Base-by-base conservation (phyloP, 2,329 filamentous ascomycete species). In the Ophiocordyceps camponoti-floridani region DNA sequence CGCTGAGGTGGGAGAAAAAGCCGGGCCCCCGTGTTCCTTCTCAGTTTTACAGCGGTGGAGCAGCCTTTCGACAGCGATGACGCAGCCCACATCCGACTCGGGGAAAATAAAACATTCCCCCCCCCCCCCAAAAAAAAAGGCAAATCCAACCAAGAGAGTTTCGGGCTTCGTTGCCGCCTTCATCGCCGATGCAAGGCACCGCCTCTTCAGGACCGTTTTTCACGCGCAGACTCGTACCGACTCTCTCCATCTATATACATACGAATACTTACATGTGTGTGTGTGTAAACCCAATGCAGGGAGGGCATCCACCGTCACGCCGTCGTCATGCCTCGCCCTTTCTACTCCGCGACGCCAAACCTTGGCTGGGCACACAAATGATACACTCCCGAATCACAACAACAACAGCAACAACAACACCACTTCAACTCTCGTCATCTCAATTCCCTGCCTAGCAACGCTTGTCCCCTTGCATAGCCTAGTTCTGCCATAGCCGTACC, bases 401-500 rank as follows among this genome's bases (percentile, higher is more conserved):
- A n/a, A n/a, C n/a, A n/a, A n/a, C n/a, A n/a, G n/a, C n/a, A n/a
- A n/a, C n/a, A n/a, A n/a, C n/a, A 37, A 7, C 11, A 33, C 31
- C 4, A 33, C 33, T 4, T 33, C 31, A 33, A 33, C 31, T 33
- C 31, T 33, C 31, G 12, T 33, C n/a, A 12, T 35, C 31, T 35
- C 13, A 35, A 14, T 14, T 6, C 31, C 11, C 31, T 12, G 11
- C 14, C 12, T 6, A 2, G 2, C 10, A 4, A 13, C 31, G 31
- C 10, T 2, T 35, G 12, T 14, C 31, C 11, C 12, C 11, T n/a
- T 35, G 23, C 23, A 23, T 23, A 5, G 2, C 16, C 37, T 40
- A 82, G 57, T 79, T 76, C 52, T 74, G 68, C 78, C 78, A 83
- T 40, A 80, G 61, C 51, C 77, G 67, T 18, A 82, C 75, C 2